Evolutionary conservation across 2,329 filamentous ascomycete genomes (phyloP).

Genomic region (Colletotrichum simmondsii): DNA sequence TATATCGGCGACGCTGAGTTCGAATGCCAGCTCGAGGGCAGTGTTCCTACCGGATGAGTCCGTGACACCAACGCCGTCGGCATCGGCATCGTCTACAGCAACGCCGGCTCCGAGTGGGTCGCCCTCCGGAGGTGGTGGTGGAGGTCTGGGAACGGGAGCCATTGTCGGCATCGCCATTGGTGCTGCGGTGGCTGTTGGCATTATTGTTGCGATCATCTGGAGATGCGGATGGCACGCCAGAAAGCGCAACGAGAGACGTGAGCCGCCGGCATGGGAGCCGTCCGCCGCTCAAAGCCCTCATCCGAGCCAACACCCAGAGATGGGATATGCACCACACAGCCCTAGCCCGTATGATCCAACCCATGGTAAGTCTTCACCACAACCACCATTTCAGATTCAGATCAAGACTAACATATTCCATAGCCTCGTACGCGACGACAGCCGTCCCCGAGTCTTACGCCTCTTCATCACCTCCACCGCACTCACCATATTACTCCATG

Average conservation of each 20-base stretch:
- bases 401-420: neutral
- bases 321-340: constrained; percentile 25
- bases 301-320: constrained; percentile 23
- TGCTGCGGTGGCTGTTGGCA: constrained; percentile 17
- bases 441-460: constrained; percentile 1
- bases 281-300: neutral
- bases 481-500: constrained; percentile 18
- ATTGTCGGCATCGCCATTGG: constrained; percentile 38
- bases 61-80: neutral
- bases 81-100: neutral
- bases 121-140: neutral
- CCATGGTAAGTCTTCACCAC: neutral
- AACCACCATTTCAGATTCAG: too few relatives aligned
- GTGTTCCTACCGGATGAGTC: constrained; percentile 28
- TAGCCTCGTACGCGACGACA: constrained; percentile 22
- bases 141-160: constrained; percentile 26
- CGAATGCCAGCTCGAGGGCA: constrained; percentile 26
- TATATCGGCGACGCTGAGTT: constrained; percentile 41
- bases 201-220: constrained; percentile 30
- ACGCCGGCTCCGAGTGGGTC: neutral
- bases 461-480: constrained; percentile 13
- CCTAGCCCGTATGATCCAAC: constrained; percentile 12
- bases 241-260: constrained; percentile 31
- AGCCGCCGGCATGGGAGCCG: constrained; percentile 24
- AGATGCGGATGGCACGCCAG: constrained; percentile 28